Evolutionary conservation across 2,329 filamentous ascomycete genomes (phyloP).

Genomic region (Elsinoe necatrix): DNA sequence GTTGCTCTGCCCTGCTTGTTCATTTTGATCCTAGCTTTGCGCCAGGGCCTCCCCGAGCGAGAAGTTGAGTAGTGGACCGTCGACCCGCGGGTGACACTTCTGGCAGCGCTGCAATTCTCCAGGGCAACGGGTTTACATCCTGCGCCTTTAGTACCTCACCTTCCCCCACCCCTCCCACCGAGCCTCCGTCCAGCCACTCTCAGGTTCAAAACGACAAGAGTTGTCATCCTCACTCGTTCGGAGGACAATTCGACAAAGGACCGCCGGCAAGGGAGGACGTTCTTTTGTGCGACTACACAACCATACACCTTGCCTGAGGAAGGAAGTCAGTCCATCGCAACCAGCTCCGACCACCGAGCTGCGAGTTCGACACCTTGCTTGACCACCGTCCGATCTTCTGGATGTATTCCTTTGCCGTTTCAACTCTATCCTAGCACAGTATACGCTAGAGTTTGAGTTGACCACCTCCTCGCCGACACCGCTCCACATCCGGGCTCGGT

Average conservation of each 20-base stretch:
- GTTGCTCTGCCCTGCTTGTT: constrained; percentile 7
- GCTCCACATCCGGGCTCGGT: not conserved
- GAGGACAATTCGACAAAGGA: constrained; percentile 3
- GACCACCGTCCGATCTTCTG: constrained; percentile 3
- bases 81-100: constrained; percentile 9
- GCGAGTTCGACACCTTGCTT: constrained; percentile 3
- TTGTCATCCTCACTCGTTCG: constrained; percentile 16
- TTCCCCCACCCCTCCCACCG: constrained; percentile 5
- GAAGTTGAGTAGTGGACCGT: not conserved
- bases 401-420: not conserved
- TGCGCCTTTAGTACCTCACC: constrained; percentile 14
- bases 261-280: constrained; percentile 12
- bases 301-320: constrained; percentile 3
- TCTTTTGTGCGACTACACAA: not conserved
- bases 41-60: not conserved
- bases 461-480: not conserved
- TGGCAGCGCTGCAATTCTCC: constrained; percentile 9
- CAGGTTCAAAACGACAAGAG: constrained; percentile 12
- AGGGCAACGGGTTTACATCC: constrained; percentile 14
- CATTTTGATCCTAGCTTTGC: constrained; percentile 7
- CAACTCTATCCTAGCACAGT: constrained; percentile 12
- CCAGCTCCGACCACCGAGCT: not conserved
- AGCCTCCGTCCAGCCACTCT: constrained; percentile 6
- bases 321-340: not conserved
- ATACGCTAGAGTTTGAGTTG: constrained; percentile 14